phyloP scores from a whole-genome alignment of 331 rosid species.

The Rosa hybrid region DNA sequence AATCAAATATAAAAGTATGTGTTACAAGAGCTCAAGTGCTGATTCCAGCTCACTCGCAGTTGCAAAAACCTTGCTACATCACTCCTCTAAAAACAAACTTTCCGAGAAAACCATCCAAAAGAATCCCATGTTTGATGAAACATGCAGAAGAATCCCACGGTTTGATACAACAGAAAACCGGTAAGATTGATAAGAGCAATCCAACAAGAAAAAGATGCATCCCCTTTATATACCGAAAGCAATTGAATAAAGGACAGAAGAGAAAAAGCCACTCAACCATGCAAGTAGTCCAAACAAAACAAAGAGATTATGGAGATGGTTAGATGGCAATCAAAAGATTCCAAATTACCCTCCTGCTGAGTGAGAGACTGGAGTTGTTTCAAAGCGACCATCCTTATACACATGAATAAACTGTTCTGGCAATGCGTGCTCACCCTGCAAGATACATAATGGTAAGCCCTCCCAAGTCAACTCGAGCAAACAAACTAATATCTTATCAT shows the following conservation, averaged over 20 bases:
- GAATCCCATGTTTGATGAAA: slow-evolving; percentile 7
- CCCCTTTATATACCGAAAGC: slow-evolving; percentile 35
- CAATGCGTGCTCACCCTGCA: slow-evolving; percentile 89
- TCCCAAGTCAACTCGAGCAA: not conserved
- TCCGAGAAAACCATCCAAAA: not conserved
- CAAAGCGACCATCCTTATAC: slow-evolving; percentile 72
- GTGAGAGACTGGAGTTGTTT: slow-evolving; percentile 84
- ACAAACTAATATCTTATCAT: slow-evolving; percentile 9
- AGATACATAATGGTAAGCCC: slow-evolving; percentile 9
- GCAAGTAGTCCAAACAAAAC: slow-evolving; percentile 31
- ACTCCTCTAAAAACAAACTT: slow-evolving; percentile 36
- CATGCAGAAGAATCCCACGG: slow-evolving; percentile 28
- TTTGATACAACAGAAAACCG: slow-evolving; percentile 26
- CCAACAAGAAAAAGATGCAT: slow-evolving; percentile 18
- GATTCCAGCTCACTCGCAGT: slow-evolving; percentile 25
- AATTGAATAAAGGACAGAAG: slow-evolving; percentile 42
- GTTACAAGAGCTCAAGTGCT: slow-evolving; percentile 9
- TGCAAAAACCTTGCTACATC: slow-evolving; percentile 25
- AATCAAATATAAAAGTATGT: not conserved
- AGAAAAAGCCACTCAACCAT: slow-evolving; percentile 34
- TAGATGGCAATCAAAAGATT: slow-evolving; percentile 25
- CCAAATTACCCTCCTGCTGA: slow-evolving; percentile 84
- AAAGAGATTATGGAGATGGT: slow-evolving; percentile 17
- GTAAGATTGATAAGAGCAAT: slow-evolving; percentile 23
- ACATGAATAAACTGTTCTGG: slow-evolving; percentile 79